phyloP scores from a whole-genome alignment of 371 early-diverging fungal species.

The Syncephalis plumigaleata region DNA sequence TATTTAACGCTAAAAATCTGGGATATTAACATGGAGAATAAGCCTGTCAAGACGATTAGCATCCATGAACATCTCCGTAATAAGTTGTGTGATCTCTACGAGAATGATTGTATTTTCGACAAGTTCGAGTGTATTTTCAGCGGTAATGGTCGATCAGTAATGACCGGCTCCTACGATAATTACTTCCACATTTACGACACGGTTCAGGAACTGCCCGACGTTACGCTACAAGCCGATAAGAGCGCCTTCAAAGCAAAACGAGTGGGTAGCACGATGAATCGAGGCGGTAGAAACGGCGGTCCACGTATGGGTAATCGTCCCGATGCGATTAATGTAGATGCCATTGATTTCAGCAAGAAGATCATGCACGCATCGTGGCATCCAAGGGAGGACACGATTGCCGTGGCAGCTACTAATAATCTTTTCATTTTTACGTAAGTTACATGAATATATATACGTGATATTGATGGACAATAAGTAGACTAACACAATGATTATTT shows the following conservation, averaged over 20 bases:
- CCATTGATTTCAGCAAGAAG: conserved; percentile 86
- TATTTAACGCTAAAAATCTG: conserved; percentile 92
- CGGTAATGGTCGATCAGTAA: conserved; percentile 72
- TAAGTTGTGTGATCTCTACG: conserved; percentile 93
- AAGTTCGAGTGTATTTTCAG: conserved; percentile 96
- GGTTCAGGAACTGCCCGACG: conserved; percentile 31
- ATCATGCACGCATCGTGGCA: conserved; percentile 97
- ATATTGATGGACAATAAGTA: too few relatives aligned
- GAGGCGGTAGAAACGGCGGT: conserved; percentile 18
- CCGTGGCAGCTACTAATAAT: conserved; percentile 95
- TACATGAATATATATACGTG: too few relatives aligned
- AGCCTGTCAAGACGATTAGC: conserved; percentile 84
- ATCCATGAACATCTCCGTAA: conserved; percentile 87
- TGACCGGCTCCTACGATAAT: conserved; percentile 97
- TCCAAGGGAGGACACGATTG: conserved; percentile 88
- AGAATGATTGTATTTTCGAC: conserved; percentile 98
- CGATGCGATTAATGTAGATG: conserved; percentile 64
- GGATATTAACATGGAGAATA: conserved; percentile 93
- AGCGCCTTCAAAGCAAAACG: conserved; percentile 89
- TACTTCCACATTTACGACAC: conserved; percentile 80
- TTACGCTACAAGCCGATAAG: conserved; percentile 92
- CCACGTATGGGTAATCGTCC: conserved; percentile 6
- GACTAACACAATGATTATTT: too few relatives aligned
- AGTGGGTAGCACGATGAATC: conserved; percentile 32
- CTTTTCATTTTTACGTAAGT: conserved; percentile 82